phyloP scores from a whole-genome alignment of 495 filamentous ascomycete species.

The Beverwykella pulmonaria region DNA sequence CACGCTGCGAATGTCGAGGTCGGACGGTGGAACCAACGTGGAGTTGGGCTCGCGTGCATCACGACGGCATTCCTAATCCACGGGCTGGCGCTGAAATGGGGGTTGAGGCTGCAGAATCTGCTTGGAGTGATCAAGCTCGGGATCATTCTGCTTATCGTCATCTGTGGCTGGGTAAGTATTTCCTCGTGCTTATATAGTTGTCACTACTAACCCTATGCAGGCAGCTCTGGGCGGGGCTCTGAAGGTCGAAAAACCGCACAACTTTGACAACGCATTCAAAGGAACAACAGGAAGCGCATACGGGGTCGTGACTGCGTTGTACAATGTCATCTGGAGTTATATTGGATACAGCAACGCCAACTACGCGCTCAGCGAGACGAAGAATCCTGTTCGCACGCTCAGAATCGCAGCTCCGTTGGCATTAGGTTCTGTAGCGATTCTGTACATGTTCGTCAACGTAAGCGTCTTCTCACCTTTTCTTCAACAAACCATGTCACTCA shows the following conservation, averaged over 20 bases:
- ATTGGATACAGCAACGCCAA: constrained; percentile 68
- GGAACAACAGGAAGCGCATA: constrained; percentile 44
- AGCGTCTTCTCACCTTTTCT: no score
- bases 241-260: constrained; percentile 60
- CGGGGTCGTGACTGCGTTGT: constrained; percentile 52
- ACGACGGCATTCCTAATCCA: constrained; percentile 54
- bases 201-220: not conserved
- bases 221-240: constrained; percentile 61
- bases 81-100: constrained; percentile 51
- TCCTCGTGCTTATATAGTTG: not conserved
- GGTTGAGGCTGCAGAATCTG: constrained; percentile 55
- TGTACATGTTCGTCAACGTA: constrained; percentile 68
- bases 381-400: constrained; percentile 64
- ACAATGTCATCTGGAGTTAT: constrained; percentile 70
- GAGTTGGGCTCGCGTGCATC: constrained; percentile 49
- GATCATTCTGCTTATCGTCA: constrained; percentile 50
- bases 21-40: constrained; percentile 24
- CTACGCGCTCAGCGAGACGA: constrained; percentile 56
- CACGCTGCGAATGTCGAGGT: constrained; percentile 29
- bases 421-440: constrained; percentile 60
- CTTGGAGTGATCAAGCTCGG: constrained; percentile 54
- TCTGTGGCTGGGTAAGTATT: constrained; percentile 21
- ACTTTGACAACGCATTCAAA: constrained; percentile 52
- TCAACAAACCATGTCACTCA: no score
- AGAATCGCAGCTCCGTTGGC: constrained; percentile 66